Base-by-base conservation (phyloP, 805 yeast genomes). In the Komagataella ulmi region DNA sequence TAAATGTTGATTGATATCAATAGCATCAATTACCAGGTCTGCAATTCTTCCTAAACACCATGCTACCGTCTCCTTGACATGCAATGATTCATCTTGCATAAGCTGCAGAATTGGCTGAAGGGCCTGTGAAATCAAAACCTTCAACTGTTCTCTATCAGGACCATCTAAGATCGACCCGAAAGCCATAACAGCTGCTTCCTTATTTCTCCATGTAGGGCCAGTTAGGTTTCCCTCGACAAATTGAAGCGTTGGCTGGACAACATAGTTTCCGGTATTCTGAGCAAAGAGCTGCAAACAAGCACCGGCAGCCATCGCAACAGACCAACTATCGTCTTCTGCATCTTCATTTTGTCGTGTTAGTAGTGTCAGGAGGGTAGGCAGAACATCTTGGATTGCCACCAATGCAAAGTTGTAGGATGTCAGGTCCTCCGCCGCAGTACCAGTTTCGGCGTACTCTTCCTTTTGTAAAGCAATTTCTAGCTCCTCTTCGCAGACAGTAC, bases 121-220 rank as follows among this genome's bases (percentile, higher is more conserved):
- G 2, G 98, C 97, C 71, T 87, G 91, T 40, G 76, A 79, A 55
- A 91, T 83, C 51, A 89, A 75, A 6, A 69, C 67, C 50, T 78
- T 78, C 60, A 88, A 72, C 61, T 84, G 83, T 2, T 76, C 79
- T 51, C 80, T 77, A 56, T 86, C 90, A 30, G 97, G 97, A 18
- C 99, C 99, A 59, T 89, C 98, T 59, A 93, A 75, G 54, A 93
- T 88, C 10, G 97, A 89, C 40, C 99, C 99, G 65, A 93, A 93
- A 0, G 99, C 97, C 99, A 93, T 93, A 5, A 93, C 97, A 1
- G 98, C 95, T 23, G 98, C 98, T 70, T 93, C 99, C 60, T 96
- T 83, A 52, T 79, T 70, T 67, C 93, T 80, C 99, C 99, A 93
- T 53, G 73, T 70, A 14, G 68, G 59, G 17, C 77, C 70, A 2